Evolutionary conservation across 2,329 filamentous ascomycete species (phyloP), one percentile per base, ranked within the genome.

Genomic region (Aspergillus melleus): DNA sequence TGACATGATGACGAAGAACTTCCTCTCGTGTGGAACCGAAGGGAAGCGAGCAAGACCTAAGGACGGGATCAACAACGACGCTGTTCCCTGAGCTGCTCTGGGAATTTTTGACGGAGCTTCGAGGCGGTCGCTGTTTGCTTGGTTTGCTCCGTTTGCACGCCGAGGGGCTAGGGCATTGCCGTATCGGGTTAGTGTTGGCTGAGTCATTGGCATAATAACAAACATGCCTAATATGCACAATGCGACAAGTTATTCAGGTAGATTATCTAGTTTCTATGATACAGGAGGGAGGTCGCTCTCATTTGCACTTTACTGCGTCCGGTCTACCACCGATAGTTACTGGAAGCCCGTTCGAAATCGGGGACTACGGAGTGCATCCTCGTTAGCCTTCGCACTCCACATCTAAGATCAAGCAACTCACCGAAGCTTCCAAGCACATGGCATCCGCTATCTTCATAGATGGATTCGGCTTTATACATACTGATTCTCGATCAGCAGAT

Each of bases 1-100:
- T 80, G 95, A 99, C 95, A 99, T 98, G 70, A 67, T 81, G 65
- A 66, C 44, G 59, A 58, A 63, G 59, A 63, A 59, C 64, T 66
- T 68, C 68, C 68, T 64, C 64, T 57, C 47, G 32, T 19, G 52
- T 54, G 57, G 57, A 44, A 60, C 32, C 39, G 59, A 58, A 60
- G 52, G 42, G 50, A 32, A 57, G 57, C 49, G 50, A 61, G 55
- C 52, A 57, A 57, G 49, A 62, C 32, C 22, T 42, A 58, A 46
- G 52, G 47, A 56, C 36, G 49, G 50, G 57, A 59, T 44, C 54
- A 52, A 57, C 55, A 59, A 61, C 57, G 53, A 59, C 55, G 60
- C 59, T 63, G 59, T 58, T 42, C 59, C 68, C 2, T 57, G 66
- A 68, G 70, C 66, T 69, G 68, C 60, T 42, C 69, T 67, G 72